Base-by-base conservation (phyloP, 768 basidiomycete genomes). In the Rubroboletus satanas region DNA sequence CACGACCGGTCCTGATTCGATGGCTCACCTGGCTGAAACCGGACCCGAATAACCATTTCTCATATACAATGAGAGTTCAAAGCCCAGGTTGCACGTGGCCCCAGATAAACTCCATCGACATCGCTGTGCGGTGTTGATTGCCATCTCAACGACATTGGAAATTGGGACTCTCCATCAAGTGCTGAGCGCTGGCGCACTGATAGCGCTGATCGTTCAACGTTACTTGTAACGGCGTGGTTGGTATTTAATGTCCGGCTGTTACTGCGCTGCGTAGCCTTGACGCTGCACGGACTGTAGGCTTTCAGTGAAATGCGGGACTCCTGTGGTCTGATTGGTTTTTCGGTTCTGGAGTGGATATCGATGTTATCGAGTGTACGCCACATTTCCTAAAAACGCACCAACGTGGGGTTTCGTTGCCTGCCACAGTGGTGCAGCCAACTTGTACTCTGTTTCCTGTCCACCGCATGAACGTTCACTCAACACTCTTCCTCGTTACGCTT, bases 351-450 rank as follows among this genome's bases (percentile, higher is more conserved):
- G 53, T 42, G 32, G 53, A 52, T 43, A 23, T 54, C 39, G 39
- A 52, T 51, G 50, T 7, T 21, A 46, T 36, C 33, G 11, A 1
- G 15, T 17, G 18, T 21, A 36, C 63, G 63, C 65, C 65, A 67
- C 62, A 64, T 56, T 65, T 48, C 59, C 65, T 50, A 67, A 66
- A 55, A 55, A 45, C 35, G 61, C 51, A 29, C n/a, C 7, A 1
- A 8, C 48, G 54, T 50, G 52, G 48, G 47, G 48, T 31, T 45
- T 52, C 44, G 15, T 18, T 45, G n/a, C 10, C 43, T 49, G 47
- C 36, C 47, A 48, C 23, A 12, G 23, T 26, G 21, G 41, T 11
- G 23, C 12, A 28, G 39, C 41, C 45, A 28, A 31, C 29, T 45
- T 21, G 32, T 29, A 23, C 45, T 56, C 52, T 42, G 48, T 45